phyloP scores from a whole-genome alignment of 176 grass and related monocot species.

The Eragrostis curvula region DNA sequence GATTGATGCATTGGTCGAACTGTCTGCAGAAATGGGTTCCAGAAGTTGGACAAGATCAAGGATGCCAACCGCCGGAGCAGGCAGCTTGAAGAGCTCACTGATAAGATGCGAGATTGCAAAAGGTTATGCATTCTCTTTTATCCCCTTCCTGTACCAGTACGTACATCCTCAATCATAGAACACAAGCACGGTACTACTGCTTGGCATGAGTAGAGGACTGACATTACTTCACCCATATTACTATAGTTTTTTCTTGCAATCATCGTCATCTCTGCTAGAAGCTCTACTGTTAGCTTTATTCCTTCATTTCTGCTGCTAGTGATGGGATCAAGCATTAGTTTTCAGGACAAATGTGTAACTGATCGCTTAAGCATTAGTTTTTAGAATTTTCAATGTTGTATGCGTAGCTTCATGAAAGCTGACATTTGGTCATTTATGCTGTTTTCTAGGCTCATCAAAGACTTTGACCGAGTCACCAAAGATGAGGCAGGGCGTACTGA shows the following conservation, averaged over 20 bases:
- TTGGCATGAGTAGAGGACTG: not conserved
- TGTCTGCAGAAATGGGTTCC: slow-evolving; percentile 84
- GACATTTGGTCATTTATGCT: not conserved
- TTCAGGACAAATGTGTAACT: not conserved
- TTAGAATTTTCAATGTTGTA: not conserved
- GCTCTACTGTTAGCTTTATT: not conserved
- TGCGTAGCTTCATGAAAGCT: not conserved
- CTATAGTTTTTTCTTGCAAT: not conserved
- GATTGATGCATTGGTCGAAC: not conserved
- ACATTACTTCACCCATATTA: not conserved
- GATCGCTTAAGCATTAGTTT: not conserved
- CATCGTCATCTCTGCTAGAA: not conserved
- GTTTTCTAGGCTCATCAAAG: slow-evolving; percentile 87
- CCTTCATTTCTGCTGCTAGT: not conserved
- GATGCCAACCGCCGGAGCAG: slow-evolving; percentile 81
- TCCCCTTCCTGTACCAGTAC: not conserved
- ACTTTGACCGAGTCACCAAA: slow-evolving; percentile 84
- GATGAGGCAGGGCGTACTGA: slow-evolving; percentile 56
- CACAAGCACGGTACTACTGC: not conserved
- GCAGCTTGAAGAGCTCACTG: slow-evolving; percentile 90
- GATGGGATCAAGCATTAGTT: not conserved
- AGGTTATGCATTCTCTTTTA: slow-evolving; percentile 47
- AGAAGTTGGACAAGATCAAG: slow-evolving; percentile 98
- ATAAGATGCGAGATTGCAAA: slow-evolving; percentile 98
- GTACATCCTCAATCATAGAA: not conserved